Percentiles rank a stretch among this genome's conserved stretches.
Evolutionary conservation across 164 flowering plant genomes (phyloP).

Genomic region (Aristolochia californica): DNA sequence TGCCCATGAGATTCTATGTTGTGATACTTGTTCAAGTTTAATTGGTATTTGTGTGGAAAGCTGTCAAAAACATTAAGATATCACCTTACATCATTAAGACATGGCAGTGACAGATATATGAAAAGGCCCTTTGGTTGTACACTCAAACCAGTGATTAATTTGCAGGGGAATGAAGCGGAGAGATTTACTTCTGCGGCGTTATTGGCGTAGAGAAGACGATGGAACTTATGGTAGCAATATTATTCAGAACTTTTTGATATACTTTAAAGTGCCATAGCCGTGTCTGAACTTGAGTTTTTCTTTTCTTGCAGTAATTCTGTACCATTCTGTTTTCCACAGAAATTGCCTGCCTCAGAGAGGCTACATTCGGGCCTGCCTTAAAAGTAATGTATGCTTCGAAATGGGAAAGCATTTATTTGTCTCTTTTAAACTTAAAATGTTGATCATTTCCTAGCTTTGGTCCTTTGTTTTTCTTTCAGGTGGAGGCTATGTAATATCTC

Average conservation of each 20-base stretch:
- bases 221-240: conserved; percentile 72
- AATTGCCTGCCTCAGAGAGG: conserved; percentile 53
- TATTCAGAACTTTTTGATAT: not conserved
- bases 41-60: too few relatives aligned
- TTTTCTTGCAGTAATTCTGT: conserved; percentile 61
- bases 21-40: too few relatives aligned
- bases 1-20: too few relatives aligned
- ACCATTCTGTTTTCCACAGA: conserved; percentile 78
- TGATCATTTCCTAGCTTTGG: not conserved
- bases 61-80: too few relatives aligned
- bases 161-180: conserved; percentile 82
- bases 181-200: conserved; percentile 71
- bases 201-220: conserved; percentile 96
- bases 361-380: conserved; percentile 84
- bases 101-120: too few relatives aligned
- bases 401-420: not conserved
- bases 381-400: conserved; percentile 81
- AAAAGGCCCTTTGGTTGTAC: too few relatives aligned
- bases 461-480: conserved; percentile 42
- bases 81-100: too few relatives aligned
- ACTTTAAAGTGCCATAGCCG: not conserved
- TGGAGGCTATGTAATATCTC: conserved; percentile 86
- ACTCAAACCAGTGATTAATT: not conserved
- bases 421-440: not conserved
- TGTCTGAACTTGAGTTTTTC: conserved; percentile 1